Base-by-base conservation (phyloP, 202 grass and related monocot genomes). In the Digitaria exilis region DNA sequence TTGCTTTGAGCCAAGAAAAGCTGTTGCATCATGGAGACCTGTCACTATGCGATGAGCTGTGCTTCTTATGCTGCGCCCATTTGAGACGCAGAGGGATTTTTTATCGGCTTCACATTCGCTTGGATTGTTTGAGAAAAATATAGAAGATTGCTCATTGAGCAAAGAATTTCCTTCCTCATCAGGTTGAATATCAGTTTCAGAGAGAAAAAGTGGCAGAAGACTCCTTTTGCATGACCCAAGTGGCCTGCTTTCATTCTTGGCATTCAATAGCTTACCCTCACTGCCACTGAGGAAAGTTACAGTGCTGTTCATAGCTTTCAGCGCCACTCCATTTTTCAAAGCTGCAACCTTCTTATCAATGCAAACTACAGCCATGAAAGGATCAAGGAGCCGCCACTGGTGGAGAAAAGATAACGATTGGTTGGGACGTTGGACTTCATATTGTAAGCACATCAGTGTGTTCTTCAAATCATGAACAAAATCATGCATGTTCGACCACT, bases 361-460 rank as follows among this genome's bases (percentile, higher is more conserved):
- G 61, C 65, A 90, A 72, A 92, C 84, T 72, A 97, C 92, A 35
- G 90, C 87, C 88, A 98, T 80, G 80, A 98, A 98, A 66, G 95
- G 92, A 72, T 98, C 95, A 76, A 98, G 92, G 62, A 98, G 87
- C 61, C 84, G 66, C 95, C 95, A 98, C 76, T 88, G 86, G 35
- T 88, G 62, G 77, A 92, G 84, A 79, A 91, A 82, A 67, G 92
- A 83, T 39, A 98, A 71, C 28, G 64, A 87, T 71, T 82, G 79
- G 60, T 89, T 73, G 1, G 81, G 66, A 49, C 31, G 72, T 44
- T 32, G 84, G 70, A 91, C 76, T 71, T 88, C 89, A 16, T 84
- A 77, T 46, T 97, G 86, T 80, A 97, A 72, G 71, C 82, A 78
- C 52, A 63, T 62, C 65, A 97, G 60, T 66, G 86, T 88, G 76